Evolutionary conservation across 2,329 filamentous ascomycete genomes (phyloP).

Genomic region (Penicillium expansum): DNA sequence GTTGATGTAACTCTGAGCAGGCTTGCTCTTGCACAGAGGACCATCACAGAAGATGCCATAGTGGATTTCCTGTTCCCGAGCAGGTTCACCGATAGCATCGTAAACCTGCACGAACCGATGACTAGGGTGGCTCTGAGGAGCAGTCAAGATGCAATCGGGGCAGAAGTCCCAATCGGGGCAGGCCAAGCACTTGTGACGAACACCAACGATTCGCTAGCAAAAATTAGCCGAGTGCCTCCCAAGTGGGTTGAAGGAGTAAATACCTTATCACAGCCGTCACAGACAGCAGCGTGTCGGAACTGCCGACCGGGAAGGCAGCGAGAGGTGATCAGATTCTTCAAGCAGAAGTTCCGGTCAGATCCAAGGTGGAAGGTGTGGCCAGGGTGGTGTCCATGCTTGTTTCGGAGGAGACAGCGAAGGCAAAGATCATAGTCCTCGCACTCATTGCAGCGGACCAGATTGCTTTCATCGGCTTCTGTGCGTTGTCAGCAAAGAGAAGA

Average conservation of each 20-base stretch:
- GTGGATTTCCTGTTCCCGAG: slow-evolving; percentile 58
- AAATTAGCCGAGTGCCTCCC: background rate
- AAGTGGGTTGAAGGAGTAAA: slow-evolving; percentile 19
- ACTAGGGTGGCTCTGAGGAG: slow-evolving; percentile 67
- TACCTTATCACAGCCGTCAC: slow-evolving; percentile 84
- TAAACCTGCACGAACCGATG: slow-evolving; percentile 91
- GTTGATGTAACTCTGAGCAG: slow-evolving; percentile 59
- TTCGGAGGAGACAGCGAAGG: slow-evolving; percentile 70
- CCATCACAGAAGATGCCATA: slow-evolving; percentile 92
- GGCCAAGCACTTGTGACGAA: slow-evolving; percentile 93
- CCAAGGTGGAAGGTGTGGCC: slow-evolving; percentile 71
- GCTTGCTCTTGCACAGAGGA: slow-evolving; percentile 68
- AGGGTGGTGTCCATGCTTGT: slow-evolving; percentile 87
- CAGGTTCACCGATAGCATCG: slow-evolving; percentile 57
- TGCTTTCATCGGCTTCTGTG: slow-evolving; percentile 66
- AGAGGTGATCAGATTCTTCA: slow-evolving; percentile 61
- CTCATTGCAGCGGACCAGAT: slow-evolving; percentile 78
- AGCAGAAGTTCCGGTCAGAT: slow-evolving; percentile 51
- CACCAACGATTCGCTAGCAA: slow-evolving; percentile 68
- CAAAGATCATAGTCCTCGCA: slow-evolving; percentile 95
- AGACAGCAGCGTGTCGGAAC: slow-evolving; percentile 80
- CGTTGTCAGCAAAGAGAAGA: slow-evolving; percentile 18
- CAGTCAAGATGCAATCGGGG: slow-evolving; percentile 66
- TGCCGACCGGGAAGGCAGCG: slow-evolving; percentile 79
- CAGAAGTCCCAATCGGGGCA: slow-evolving; percentile 99